These are phyloP conservation scores for Zygosaccharomyces sapae DNA, from an alignment of 1,139 yeast species.

Conservation along the genomic window DNA sequence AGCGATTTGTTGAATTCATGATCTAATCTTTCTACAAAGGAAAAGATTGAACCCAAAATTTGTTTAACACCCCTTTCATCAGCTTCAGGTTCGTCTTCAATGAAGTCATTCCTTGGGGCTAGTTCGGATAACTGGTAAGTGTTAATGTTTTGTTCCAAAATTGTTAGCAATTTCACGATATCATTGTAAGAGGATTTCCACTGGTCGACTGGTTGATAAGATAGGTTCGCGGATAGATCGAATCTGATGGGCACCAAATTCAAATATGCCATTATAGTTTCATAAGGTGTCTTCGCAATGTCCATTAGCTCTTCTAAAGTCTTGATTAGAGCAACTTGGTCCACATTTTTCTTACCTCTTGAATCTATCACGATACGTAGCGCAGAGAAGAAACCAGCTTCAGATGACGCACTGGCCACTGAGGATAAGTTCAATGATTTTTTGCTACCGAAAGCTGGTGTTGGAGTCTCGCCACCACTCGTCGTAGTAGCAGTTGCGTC, in stretches of 20 bases:
- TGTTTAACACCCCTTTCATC: conserved; percentile 63
- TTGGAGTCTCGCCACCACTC: conserved; percentile 19
- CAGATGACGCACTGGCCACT: conserved; percentile 35
- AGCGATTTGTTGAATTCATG: conserved; percentile 89
- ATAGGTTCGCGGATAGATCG: conserved; percentile 65
- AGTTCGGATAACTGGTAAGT: conserved; percentile 72
- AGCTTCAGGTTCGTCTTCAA: conserved; percentile 71
- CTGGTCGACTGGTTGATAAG: conserved; percentile 72
- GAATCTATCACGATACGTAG: conserved; percentile 75
- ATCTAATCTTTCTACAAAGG: conserved; percentile 88
- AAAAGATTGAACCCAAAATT: conserved; percentile 78
- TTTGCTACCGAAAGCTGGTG: conserved; percentile 33
- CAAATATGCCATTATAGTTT: conserved; percentile 71
- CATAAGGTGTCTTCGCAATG: conserved; percentile 59
- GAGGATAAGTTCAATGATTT: conserved; percentile 37
- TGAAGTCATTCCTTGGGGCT: conserved; percentile 73
- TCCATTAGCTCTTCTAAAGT: conserved; percentile 61
- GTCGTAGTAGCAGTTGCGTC: conserved; percentile 25
- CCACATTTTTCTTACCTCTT: conserved; percentile 94
- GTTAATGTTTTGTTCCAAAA: conserved; percentile 58
- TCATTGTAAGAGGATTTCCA: conserved; percentile 75
- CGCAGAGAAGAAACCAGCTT: conserved; percentile 58
- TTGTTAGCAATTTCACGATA: conserved; percentile 55
- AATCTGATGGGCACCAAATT: conserved; percentile 85
- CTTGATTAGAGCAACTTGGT: conserved; percentile 71